phyloP scores from a whole-genome alignment of 2,329 filamentous ascomycete genomes.

The Arthrobotrys sinensis region DNA sequence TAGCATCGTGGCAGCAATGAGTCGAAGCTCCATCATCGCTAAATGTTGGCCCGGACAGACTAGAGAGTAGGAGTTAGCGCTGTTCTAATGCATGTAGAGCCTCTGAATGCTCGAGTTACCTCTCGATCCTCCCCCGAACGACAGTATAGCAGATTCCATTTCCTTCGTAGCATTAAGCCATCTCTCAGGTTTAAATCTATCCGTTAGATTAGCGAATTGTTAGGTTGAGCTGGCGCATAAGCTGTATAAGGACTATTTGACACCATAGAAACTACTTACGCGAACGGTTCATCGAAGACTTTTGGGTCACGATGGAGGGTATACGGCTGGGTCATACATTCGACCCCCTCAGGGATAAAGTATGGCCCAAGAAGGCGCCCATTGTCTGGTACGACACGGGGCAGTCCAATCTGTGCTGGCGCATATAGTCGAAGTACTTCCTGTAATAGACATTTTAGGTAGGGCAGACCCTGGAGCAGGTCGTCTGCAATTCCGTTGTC shows the following conservation, averaged over 20 bases:
- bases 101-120: not conserved
- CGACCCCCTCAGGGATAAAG: conserved; percentile 32
- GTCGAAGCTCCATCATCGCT: conserved; percentile 11
- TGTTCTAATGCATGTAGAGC: not conserved
- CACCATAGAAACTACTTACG: conserved; percentile 23
- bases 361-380: conserved; percentile 38
- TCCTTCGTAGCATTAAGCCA: conserved; percentile 36
- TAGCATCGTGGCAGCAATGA: not conserved
- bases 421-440: conserved; percentile 38
- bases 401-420: conserved; percentile 5
- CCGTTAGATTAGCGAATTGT: not conserved
- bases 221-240: not conserved
- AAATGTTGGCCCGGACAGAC: conserved; percentile 22
- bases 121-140: conserved; percentile 26
- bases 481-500: conserved; percentile 26
- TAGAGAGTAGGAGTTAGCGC: not conserved
- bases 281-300: conserved; percentile 4
- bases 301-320: conserved; percentile 31
- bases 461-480: conserved; percentile 22
- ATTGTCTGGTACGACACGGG: conserved; percentile 22
- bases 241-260: not conserved
- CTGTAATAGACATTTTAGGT: conserved; percentile 17
- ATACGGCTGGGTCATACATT: not conserved
- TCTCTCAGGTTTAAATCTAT: conserved; percentile 43
- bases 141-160: conserved; percentile 18